Conservation (phyloP, 176 grass and related monocot genomes). For the Urochloa ruziziensis region DNA sequence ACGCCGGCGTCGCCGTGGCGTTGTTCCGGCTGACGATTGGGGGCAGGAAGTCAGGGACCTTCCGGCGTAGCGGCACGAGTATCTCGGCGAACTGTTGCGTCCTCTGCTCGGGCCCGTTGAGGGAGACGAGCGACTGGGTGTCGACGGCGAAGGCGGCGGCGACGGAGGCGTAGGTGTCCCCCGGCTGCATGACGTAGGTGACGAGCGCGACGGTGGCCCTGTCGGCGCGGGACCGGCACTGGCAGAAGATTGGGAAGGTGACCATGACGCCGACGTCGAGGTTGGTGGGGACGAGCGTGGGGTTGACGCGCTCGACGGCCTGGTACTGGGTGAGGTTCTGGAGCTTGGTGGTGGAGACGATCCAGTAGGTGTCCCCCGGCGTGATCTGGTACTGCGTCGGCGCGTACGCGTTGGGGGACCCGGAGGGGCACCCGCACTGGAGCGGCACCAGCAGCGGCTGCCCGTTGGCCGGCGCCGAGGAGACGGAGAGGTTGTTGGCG, state of each 20-base stretch:
- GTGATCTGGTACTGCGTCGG: conserved; percentile 66
- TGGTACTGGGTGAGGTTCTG: conserved; percentile 84
- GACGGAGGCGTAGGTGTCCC: conserved; percentile 72
- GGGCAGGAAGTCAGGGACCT: conserved; percentile 44
- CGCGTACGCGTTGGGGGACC: conserved; percentile 53
- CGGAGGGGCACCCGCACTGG: conserved; percentile 54
- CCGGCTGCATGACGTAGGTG: conserved; percentile 80
- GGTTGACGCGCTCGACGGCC: conserved; percentile 82
- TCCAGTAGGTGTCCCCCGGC: conserved; percentile 59
- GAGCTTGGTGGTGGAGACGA: conserved; percentile 66
- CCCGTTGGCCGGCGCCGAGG: conserved; percentile 26
- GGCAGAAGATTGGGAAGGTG: conserved; percentile 90
- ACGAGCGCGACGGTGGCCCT: conserved; percentile 57
- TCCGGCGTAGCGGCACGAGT: conserved; percentile 59
- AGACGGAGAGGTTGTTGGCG: conserved; percentile 64
- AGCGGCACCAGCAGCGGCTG: conserved; percentile 81
- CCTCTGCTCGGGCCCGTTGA: conserved; percentile 66
- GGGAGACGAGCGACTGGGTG: conserved; percentile 48
- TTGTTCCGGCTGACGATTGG: conserved; percentile 61
- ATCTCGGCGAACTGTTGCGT: conserved; percentile 41
- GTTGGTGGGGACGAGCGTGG: conserved; percentile 46
- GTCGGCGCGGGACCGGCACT: conserved; percentile 50
- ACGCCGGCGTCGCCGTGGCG: neutral
- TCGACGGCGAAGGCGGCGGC: conserved; percentile 61
- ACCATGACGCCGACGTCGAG: conserved; percentile 59